These are phyloP conservation scores for Peziza echinospora DNA, from an alignment of 495 filamentous ascomycete species.

Conservation along the genomic window DNA sequence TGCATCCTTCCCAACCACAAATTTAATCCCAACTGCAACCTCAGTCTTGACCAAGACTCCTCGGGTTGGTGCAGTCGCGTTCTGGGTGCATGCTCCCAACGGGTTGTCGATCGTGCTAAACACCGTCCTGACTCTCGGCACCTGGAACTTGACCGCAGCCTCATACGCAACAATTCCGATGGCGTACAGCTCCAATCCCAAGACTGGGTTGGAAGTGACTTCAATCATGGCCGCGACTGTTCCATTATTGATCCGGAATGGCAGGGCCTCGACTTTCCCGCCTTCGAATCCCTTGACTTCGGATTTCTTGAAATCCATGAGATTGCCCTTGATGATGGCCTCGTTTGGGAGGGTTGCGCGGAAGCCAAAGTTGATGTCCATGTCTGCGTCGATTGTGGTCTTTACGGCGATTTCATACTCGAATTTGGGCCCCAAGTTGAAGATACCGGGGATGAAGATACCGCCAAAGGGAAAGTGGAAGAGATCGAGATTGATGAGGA, in stretches of 20 bases:
- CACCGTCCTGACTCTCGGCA: not conserved
- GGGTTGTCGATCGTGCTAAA: not conserved
- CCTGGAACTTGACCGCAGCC: not conserved
- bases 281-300: not conserved
- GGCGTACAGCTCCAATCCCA: not conserved
- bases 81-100: not conserved
- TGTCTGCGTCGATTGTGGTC: not conserved
- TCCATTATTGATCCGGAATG: not conserved
- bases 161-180: not conserved
- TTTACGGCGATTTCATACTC: not conserved
- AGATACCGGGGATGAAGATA: not conserved
- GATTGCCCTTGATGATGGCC: slow-evolving; percentile 1
- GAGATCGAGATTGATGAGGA: not conserved
- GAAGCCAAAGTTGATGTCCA: not conserved
- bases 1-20: not conserved
- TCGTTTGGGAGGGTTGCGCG: not conserved
- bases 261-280: not conserved
- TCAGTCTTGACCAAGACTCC: not conserved
- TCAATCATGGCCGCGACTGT: not conserved
- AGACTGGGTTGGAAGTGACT: not conserved
- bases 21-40: not conserved
- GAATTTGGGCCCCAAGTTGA: not conserved
- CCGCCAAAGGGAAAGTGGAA: not conserved
- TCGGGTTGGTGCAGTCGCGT: not conserved
- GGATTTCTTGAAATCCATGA: slow-evolving; percentile 4